Conservation (phyloP, 345 rosid species). For the Salix dunnii region DNA sequence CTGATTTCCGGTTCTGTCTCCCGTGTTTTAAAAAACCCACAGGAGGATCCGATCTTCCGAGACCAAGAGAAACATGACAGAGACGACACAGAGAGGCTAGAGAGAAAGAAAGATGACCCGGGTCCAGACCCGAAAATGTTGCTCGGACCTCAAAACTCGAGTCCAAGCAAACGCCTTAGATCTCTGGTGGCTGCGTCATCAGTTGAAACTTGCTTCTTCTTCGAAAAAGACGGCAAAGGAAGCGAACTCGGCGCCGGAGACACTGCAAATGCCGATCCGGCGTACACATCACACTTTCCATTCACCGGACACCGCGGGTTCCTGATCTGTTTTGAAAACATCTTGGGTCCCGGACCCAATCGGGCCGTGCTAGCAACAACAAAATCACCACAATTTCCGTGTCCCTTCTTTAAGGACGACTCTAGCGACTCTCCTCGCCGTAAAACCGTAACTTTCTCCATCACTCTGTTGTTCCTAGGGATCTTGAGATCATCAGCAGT, state of each 20-base stretch:
- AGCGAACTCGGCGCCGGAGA: constrained; percentile 64
- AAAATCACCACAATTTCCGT: neutral
- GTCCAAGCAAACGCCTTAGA: constrained; percentile 61
- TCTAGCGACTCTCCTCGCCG: constrained; percentile 59
- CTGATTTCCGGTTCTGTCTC: constrained; percentile 14
- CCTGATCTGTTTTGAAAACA: constrained; percentile 28
- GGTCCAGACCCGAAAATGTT: neutral
- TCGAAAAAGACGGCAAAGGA: constrained; percentile 57
- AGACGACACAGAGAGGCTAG: neutral
- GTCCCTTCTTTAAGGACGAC: neutral
- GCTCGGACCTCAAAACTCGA: constrained; percentile 23
- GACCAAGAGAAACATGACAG: neutral
- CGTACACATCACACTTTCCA: constrained; percentile 40
- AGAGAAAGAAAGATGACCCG: neutral
- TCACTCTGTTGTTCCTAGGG: constrained; percentile 17
- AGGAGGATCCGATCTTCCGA: constrained; percentile 4
- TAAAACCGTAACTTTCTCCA: constrained; percentile 46
- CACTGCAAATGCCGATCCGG: constrained; percentile 49
- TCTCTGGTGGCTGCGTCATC: constrained; percentile 62
- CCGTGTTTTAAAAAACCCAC: constrained; percentile 13
- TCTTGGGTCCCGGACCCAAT: constrained; percentile 29
- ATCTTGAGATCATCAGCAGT: constrained; percentile 39
- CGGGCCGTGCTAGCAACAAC: constrained; percentile 23
- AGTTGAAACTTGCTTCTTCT: constrained; percentile 33
- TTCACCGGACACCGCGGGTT: constrained; percentile 24